A percentile compares a stretch with the other conserved stretches of the same genome.
phyloP scores from a whole-genome alignment of 2,329 filamentous ascomycete genomes.

The Fusarium sp. region DNA sequence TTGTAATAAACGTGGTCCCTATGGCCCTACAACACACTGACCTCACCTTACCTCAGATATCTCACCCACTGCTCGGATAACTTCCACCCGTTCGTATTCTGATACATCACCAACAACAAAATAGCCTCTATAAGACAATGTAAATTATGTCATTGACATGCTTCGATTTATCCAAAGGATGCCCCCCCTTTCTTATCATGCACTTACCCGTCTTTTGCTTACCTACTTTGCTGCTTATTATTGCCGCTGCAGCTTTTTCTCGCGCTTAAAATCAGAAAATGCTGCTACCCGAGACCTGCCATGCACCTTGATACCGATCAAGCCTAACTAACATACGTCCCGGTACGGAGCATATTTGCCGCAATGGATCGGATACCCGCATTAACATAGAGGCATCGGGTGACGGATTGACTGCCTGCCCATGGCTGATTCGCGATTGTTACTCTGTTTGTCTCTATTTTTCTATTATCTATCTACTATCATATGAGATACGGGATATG shows the following conservation, averaged over 20 bases:
- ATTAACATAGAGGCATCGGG: slow-evolving; percentile 19
- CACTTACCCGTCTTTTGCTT: slow-evolving; percentile 20
- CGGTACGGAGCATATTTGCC: slow-evolving; percentile 6
- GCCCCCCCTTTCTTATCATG: slow-evolving; percentile 8
- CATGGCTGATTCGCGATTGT: background rate
- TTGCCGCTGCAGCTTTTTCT: background rate
- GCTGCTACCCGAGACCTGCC: slow-evolving; percentile 32
- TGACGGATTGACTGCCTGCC: slow-evolving; percentile 15
- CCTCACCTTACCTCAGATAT: slow-evolving; percentile 15
- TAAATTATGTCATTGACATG: slow-evolving; percentile 4
- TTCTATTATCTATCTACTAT: background rate
- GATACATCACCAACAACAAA: slow-evolving; percentile 26
- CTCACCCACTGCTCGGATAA: slow-evolving; percentile 6
- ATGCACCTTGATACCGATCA: slow-evolving; percentile 33
- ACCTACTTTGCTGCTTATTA: too few species aligned
- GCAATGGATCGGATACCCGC: slow-evolving; percentile 14
- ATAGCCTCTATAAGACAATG: background rate
- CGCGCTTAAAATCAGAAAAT: slow-evolving; percentile 14
- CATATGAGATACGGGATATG: background rate
- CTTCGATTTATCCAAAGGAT: slow-evolving; percentile 2
- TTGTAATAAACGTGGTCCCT: too few species aligned
- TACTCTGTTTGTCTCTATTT: background rate
- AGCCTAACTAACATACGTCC: slow-evolving; percentile 1
- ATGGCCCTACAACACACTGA: background rate
- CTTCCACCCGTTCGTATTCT: slow-evolving; percentile 10